Evolutionary conservation across 768 basidiomycete genomes (phyloP).

Genomic region (Xerocomellus chrysenteron): DNA sequence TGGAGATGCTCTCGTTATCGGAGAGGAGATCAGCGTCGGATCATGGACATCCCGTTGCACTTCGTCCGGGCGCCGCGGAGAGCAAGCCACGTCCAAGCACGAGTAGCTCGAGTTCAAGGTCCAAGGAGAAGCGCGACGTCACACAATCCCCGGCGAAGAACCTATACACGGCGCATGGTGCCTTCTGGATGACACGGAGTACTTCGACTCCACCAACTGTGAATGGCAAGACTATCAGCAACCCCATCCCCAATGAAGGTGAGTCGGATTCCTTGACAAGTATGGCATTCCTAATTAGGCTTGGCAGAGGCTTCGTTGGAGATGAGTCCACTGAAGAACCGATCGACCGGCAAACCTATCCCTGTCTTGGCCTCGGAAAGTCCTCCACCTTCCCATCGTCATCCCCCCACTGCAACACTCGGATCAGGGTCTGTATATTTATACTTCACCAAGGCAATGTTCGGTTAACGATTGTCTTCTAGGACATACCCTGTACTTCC

Average conservation of each 20-base stretch:
- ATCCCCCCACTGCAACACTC: constrained; percentile 43
- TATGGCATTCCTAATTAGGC: neutral
- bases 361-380: constrained; percentile 45
- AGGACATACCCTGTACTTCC: constrained; percentile 81
- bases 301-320: constrained; percentile 59
- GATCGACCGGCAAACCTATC: constrained; percentile 61
- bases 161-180: constrained; percentile 37
- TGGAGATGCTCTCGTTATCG: constrained; percentile 54
- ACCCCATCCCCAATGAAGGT: constrained; percentile 72
- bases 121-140: constrained; percentile 32
- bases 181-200: constrained; percentile 36
- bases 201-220: constrained; percentile 43
- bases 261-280: constrained; percentile 16
- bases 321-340: constrained; percentile 75
- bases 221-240: constrained; percentile 65
- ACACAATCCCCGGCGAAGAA: constrained; percentile 48
- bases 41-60: constrained; percentile 20
- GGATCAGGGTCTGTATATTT: constrained; percentile 58
- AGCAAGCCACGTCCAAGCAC: constrained; percentile 33
- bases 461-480: constrained; percentile 14
- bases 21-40: constrained; percentile 32
- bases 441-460: neutral
- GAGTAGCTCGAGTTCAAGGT: constrained; percentile 27
- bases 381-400: constrained; percentile 12
- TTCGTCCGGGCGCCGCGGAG: constrained; percentile 19